Conservation (phyloP, 345 rosid species). For the Syzygium grande region DNA sequence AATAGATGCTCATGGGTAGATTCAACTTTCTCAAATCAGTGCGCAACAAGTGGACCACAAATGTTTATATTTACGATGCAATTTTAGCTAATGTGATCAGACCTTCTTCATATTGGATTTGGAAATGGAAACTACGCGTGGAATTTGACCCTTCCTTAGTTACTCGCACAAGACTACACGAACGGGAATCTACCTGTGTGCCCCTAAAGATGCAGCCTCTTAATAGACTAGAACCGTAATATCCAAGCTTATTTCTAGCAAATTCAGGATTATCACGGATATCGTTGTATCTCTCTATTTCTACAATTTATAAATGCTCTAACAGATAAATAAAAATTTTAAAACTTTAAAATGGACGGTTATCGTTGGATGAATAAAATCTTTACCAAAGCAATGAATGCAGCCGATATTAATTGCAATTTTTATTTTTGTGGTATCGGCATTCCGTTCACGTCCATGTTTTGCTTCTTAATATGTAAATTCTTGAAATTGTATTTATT, state of each 20-base stretch:
- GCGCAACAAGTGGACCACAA: background rate
- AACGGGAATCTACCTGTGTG: background rate
- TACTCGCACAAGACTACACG: background rate
- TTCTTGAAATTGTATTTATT: background rate
- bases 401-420: background rate
- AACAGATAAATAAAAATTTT: background rate
- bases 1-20: background rate
- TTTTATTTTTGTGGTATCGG: background rate
- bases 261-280: background rate
- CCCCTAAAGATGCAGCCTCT: background rate
- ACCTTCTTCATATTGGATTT: background rate
- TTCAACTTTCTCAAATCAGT: background rate
- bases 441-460: background rate
- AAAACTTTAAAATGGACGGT: background rate
- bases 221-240: background rate
- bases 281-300: background rate
- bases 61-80: background rate
- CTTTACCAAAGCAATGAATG: too few relatives aligned
- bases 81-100: background rate
- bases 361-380: background rate
- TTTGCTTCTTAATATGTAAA: background rate
- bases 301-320: background rate
- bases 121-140: background rate
- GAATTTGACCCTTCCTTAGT: background rate
- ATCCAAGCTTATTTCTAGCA: background rate